Evolutionary conservation across 208 protist species (phyloP), one percentile per base, ranked within the genome.

Genomic region (Leptomonas pyrrhocoris): DNA sequence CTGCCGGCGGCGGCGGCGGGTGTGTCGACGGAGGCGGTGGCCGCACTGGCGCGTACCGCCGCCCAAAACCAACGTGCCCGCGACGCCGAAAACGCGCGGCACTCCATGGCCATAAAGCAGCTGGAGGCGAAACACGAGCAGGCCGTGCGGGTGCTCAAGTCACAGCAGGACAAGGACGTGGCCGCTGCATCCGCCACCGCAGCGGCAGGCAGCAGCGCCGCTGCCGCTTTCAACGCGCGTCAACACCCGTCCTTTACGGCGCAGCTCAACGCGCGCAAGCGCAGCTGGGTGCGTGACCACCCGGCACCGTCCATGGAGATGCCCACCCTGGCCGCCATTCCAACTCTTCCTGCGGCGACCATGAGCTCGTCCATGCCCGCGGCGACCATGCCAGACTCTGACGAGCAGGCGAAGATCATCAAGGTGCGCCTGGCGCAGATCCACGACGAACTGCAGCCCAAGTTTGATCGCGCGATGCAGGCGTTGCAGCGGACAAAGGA

Each of bases 51-150:
- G 23, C 72, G 72, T 57, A 66, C 72, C 38, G 73, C 74, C 3
- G 48, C 62, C 23, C 74, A 80, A 43, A 73, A 74, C 61, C 75
- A 78, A 51, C 74, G 75, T 34, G 53, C 63, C 18, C 60, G 64
- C 57, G 80, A 85, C 19, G 71, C 65, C 2, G 80, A 81, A 53
- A 79, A 70, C 54, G 75, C 59, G 34, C 70, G 70, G 8, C 74
- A 79, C 72, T 71, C 75, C 16, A 48, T 81, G 30, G 48, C 78
- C 1, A 56, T 79, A 13, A 82, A 82, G 61, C 69, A 87, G 71
- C 50, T 92, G 6, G 81, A 92, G 57, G 58, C 79, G 21, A 78
- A 83, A 30, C 87, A 93, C 57, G 74, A 79, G 51, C 68, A 79
- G 59, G 54, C 72, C 0, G 73, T 88, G 58, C 74, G 78, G 6